These are phyloP conservation scores for Talaromyces sp. DNA, from an alignment of 2,329 filamentous ascomycete genomes.

Conservation along the genomic window DNA sequence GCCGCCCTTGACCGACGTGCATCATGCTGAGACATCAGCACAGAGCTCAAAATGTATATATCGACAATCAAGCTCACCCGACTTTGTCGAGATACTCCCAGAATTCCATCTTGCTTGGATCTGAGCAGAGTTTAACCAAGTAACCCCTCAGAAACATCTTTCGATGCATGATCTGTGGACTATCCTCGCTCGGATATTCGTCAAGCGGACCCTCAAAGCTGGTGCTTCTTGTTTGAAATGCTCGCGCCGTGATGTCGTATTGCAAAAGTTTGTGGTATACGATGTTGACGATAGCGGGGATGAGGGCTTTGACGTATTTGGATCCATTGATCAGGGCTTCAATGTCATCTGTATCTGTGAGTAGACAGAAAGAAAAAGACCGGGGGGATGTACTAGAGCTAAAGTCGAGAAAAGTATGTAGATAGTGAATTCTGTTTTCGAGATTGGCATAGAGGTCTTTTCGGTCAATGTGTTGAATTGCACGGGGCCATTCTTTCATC, in stretches of 20 bases:
- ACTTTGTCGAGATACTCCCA: constrained; percentile 84
- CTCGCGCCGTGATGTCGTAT: constrained; percentile 76
- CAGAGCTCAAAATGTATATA: background rate
- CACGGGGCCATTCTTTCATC: constrained; percentile 15
- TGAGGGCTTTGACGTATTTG: constrained; percentile 76
- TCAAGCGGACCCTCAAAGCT: constrained; percentile 65
- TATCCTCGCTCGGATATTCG: constrained; percentile 58
- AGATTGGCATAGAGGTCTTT: constrained; percentile 67
- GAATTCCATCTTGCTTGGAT: constrained; percentile 69
- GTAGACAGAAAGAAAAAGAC: background rate
- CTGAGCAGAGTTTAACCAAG: constrained; percentile 66
- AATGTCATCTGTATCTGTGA: constrained; percentile 55
- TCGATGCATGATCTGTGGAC: constrained; percentile 68
- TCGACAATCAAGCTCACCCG: constrained; percentile 46
- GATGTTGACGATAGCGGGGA: constrained; percentile 77
- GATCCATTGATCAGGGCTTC: constrained; percentile 63
- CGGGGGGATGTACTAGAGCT: constrained; percentile 52
- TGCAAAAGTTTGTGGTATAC: constrained; percentile 76
- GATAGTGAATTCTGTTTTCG: constrained; percentile 63
- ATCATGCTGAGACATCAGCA: constrained; percentile 52
- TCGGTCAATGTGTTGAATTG: constrained; percentile 59
- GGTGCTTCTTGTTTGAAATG: constrained; percentile 58
- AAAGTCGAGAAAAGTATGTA: constrained; percentile 73
- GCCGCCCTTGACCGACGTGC: constrained; percentile 70
- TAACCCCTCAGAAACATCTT: constrained; percentile 77